Percentiles rank a stretch among this genome's conserved stretches.
Conservation (phyloP, 345 rosid genomes). For the Citrus unshiu region DNA sequence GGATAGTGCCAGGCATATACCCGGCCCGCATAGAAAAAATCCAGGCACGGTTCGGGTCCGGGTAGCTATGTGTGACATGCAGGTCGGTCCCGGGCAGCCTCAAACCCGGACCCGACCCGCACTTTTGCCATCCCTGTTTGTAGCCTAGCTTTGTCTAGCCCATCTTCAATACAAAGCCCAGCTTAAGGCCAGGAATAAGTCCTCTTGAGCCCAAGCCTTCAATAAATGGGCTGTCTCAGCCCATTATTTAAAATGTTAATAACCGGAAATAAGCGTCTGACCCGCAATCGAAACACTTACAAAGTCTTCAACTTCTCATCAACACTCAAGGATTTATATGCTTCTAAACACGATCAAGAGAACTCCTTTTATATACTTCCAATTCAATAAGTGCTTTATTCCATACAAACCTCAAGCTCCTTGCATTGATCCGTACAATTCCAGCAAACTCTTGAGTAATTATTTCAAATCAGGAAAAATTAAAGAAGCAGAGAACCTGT, state of each 20-base stretch:
- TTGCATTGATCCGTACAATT: not conserved
- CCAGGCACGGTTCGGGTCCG: no score
- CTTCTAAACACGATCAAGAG: slow-evolving; percentile 10
- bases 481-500: slow-evolving; percentile 32
- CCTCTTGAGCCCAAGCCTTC: not conserved
- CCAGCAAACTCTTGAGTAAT: slow-evolving; percentile 21
- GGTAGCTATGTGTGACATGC: no score
- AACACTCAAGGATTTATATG: not conserved
- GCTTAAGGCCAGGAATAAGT: not conserved
- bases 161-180: not conserved
- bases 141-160: not conserved
- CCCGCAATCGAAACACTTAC: not conserved
- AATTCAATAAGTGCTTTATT: slow-evolving; percentile 1
- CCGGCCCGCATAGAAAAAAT: no score
- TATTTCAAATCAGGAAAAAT: slow-evolving; percentile 23
- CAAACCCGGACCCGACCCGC: no score
- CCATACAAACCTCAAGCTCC: not conserved
- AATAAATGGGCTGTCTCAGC: not conserved
- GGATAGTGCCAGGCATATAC: no score
- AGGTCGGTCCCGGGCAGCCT: no score
- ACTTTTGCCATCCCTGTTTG: not conserved
- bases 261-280: not conserved
- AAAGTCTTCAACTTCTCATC: no score
- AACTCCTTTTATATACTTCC: not conserved
- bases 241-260: not conserved